phyloP scores from a whole-genome alignment of 306 rosid genomes.

The Trichosanthes truncata region DNA sequence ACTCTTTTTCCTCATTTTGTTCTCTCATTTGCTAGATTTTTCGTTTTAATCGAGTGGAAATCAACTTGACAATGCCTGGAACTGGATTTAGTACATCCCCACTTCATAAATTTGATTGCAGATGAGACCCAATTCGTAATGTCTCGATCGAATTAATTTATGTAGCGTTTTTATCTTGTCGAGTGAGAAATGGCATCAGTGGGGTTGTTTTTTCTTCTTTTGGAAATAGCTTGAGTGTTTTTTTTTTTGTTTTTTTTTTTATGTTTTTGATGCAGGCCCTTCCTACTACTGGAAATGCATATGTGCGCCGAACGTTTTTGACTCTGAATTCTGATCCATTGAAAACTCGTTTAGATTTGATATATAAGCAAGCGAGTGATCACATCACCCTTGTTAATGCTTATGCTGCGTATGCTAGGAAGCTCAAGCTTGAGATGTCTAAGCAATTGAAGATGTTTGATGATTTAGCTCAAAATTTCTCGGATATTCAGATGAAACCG shows the following conservation, averaged over 20 bases:
- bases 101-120: background rate
- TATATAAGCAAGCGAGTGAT: slow-evolving; percentile 87
- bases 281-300: slow-evolving; percentile 73
- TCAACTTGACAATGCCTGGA: background rate
- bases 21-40: background rate
- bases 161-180: background rate
- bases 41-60: slow-evolving; percentile 12
- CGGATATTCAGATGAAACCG: slow-evolving; percentile 55
- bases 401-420: slow-evolving; percentile 93
- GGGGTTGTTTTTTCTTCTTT: background rate
- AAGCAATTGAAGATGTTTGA: slow-evolving; percentile 79
- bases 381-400: slow-evolving; percentile 91
- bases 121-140: background rate
- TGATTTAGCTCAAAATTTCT: slow-evolving; percentile 66
- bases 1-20: background rate
- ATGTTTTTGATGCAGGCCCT: slow-evolving; percentile 45
- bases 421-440: slow-evolving; percentile 95
- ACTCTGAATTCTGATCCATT: slow-evolving; percentile 90
- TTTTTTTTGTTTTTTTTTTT: background rate
- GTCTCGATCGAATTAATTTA: background rate
- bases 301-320: slow-evolving; percentile 75
- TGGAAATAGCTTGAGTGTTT: background rate
- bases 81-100: slow-evolving; percentile 5
- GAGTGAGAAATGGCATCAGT: background rate
- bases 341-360: slow-evolving; percentile 81